Conservation (phyloP, 805 yeast species). For the Suhomyces pyralidae region DNA sequence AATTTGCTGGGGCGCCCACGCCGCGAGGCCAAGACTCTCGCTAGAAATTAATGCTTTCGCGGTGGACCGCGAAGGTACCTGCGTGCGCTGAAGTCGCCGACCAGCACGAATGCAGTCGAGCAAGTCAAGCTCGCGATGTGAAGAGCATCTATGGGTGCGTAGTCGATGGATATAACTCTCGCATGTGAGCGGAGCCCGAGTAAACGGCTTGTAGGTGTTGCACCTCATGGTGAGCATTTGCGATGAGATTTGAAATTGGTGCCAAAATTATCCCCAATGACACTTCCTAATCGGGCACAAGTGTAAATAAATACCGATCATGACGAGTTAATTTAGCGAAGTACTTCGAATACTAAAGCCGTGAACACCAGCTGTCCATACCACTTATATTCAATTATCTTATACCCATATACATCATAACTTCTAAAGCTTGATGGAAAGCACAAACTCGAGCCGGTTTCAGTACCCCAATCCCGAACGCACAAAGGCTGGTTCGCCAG, state of each 20-base stretch:
- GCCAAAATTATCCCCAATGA: constrained; percentile 2
- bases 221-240: neutral
- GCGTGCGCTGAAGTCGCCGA: constrained; percentile 6
- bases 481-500: neutral
- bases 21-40: neutral
- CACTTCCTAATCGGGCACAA: constrained; percentile 11
- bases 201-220: constrained; percentile 5
- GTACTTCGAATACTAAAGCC: neutral
- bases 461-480: neutral
- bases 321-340: neutral
- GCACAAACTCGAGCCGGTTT: neutral
- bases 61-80: neutral
- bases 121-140: neutral
- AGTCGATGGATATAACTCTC: constrained; percentile 23
- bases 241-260: neutral
- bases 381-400: neutral
- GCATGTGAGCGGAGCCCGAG: constrained; percentile 23
- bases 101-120: constrained; percentile 4
- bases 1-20: neutral
- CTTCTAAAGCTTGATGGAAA: neutral
- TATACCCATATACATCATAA: neutral
- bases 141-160: constrained; percentile 4
- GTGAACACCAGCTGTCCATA: neutral
- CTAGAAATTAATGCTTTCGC: neutral
- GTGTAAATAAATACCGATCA: neutral